Percentiles rank a stretch among this genome's conserved stretches.
Conservation (phyloP, 1,139 yeast genomes). For the Arxiozyma heterogenica region DNA sequence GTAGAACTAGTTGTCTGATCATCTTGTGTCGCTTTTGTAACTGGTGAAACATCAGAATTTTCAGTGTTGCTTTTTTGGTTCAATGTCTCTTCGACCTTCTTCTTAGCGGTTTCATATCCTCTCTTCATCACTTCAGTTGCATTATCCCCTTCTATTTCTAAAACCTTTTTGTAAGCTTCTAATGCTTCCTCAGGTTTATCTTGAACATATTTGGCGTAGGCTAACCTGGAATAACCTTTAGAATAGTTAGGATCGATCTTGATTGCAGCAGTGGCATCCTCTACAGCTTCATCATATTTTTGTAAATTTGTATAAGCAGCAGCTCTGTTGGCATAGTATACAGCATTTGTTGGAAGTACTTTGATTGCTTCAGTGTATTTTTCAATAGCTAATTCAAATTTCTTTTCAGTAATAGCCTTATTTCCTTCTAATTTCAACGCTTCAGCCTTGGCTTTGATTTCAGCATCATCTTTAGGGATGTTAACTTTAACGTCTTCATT, state of each 20-base stretch:
- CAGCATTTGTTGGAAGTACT: slow-evolving; percentile 62
- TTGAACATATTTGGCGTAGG: slow-evolving; percentile 82
- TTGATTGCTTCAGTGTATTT: slow-evolving; percentile 79
- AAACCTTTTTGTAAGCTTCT: slow-evolving; percentile 82
- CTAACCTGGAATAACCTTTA: slow-evolving; percentile 91
- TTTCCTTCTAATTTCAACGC: slow-evolving; percentile 82
- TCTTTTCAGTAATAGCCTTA: slow-evolving; percentile 75
- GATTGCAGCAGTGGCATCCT: slow-evolving; percentile 77
- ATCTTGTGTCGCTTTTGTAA: slow-evolving; percentile 35
- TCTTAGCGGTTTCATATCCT: slow-evolving; percentile 89
- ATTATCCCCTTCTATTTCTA: slow-evolving; percentile 75
- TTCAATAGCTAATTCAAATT: slow-evolving; percentile 59
- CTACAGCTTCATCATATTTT: slow-evolving; percentile 67
- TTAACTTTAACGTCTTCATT: slow-evolving; percentile 36
- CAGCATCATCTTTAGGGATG: slow-evolving; percentile 38
- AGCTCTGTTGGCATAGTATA: slow-evolving; percentile 88
- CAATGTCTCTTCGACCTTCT: slow-evolving; percentile 60
- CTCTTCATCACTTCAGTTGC: slow-evolving; percentile 87
- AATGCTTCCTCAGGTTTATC: slow-evolving; percentile 84
- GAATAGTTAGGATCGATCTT: slow-evolving; percentile 70
- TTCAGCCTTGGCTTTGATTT: slow-evolving; percentile 62
- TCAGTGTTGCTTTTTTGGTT: slow-evolving; percentile 24
- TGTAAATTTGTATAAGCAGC: slow-evolving; percentile 85
- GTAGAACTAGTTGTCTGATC: slow-evolving; percentile 24
- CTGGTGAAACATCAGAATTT: background rate